A percentile compares a stretch with the other conserved stretches of the same genome.
Evolutionary conservation across 208 protist species (phyloP).

Genomic region (Crithidia fasciculata): DNA sequence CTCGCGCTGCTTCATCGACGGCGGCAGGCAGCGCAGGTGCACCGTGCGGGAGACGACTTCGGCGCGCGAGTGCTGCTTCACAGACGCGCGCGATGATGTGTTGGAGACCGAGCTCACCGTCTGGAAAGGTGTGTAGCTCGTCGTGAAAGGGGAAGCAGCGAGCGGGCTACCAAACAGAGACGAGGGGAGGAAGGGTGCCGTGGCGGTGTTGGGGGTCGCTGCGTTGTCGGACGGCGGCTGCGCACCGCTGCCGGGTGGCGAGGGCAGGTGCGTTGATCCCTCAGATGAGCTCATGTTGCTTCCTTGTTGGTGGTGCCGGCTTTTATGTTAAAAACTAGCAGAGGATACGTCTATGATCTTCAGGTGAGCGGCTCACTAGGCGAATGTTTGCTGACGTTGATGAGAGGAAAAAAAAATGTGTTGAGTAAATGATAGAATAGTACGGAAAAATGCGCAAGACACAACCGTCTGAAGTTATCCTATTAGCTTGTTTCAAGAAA

Average conservation of each 20-base stretch:
- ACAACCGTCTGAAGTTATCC: too few relatives aligned
- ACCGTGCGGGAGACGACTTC: conserved; percentile 54
- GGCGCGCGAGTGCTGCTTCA: conserved; percentile 21
- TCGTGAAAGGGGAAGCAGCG: not conserved
- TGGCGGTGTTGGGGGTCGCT: not conserved
- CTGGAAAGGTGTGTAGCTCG: conserved; percentile 1
- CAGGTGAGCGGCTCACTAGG: too few relatives aligned
- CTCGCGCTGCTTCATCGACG: conserved; percentile 47
- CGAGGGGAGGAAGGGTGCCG: not conserved
- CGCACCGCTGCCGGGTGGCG: not conserved
- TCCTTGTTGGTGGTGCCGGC: too few relatives aligned
- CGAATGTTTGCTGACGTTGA: too few relatives aligned
- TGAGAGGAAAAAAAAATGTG: too few relatives aligned
- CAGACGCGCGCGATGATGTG: conserved; percentile 9
- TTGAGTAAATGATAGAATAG: too few relatives aligned
- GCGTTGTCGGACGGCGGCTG: not conserved
- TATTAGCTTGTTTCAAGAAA: too few relatives aligned
- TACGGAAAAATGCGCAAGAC: too few relatives aligned
- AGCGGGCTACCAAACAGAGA: not conserved
- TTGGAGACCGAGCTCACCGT: conserved; percentile 4
- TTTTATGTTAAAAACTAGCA: too few relatives aligned
- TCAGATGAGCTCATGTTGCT: not conserved
- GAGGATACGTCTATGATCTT: too few relatives aligned
- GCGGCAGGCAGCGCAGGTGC: conserved; percentile 61
- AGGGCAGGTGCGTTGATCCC: not conserved